phyloP scores from a whole-genome alignment of 2,329 filamentous ascomycete species.

The Microcera coccophila region DNA sequence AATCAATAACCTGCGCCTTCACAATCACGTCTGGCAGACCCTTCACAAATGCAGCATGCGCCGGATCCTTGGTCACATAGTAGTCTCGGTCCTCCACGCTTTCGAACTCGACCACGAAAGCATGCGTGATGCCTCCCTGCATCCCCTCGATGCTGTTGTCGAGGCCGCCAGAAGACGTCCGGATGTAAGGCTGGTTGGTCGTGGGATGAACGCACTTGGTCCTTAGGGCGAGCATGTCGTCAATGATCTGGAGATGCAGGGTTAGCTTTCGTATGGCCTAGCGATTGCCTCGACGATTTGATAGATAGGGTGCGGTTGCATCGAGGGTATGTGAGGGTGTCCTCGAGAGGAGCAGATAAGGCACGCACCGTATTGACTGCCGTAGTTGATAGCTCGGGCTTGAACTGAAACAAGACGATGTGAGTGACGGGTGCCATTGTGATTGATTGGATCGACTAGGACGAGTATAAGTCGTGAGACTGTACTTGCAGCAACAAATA shows the following conservation, averaged over 20 bases:
- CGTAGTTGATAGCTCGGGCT: slow-evolving; percentile 8
- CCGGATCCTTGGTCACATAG: slow-evolving; percentile 62
- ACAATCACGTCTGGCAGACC: slow-evolving; percentile 44
- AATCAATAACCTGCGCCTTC: slow-evolving; percentile 57
- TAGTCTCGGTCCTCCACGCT: slow-evolving; percentile 62
- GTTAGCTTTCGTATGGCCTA: neutral
- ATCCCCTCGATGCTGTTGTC: slow-evolving; percentile 59
- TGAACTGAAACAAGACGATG: slow-evolving; percentile 21
- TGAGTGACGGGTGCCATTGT: slow-evolving; percentile 14
- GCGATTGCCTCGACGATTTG: neutral
- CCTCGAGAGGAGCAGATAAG: neutral
- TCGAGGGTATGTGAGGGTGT: neutral
- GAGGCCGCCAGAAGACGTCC: slow-evolving; percentile 52
- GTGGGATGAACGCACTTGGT: slow-evolving; percentile 59
- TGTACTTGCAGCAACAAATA: too few relatives aligned
- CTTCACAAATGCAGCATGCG: slow-evolving; percentile 56
- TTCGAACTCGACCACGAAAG: slow-evolving; percentile 63
- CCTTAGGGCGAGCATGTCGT: slow-evolving; percentile 45
- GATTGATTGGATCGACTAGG: too few relatives aligned
- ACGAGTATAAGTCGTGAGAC: too few relatives aligned
- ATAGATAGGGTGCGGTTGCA: neutral
- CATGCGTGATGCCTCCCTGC: slow-evolving; percentile 62
- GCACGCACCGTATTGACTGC: slow-evolving; percentile 9
- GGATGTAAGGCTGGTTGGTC: slow-evolving; percentile 58
- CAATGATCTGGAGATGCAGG: slow-evolving; percentile 5